A percentile compares a stretch with the other conserved stretches of the same genome.
Conservation (phyloP, 1,139 yeast genomes). For the Saccharomyces pastorianus region DNA sequence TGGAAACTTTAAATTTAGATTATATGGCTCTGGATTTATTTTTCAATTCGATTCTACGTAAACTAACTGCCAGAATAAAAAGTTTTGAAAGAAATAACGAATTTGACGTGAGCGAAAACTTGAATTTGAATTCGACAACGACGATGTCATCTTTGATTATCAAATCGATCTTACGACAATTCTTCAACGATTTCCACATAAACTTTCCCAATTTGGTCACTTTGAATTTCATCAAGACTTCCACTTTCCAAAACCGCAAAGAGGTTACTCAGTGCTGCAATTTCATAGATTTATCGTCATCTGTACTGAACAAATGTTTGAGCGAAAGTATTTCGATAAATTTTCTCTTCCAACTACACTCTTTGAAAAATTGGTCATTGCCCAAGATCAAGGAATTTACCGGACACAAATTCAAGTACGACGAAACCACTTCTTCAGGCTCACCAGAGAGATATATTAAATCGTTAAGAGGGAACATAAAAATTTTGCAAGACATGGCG, state of each 20-base stretch:
- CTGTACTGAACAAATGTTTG: slow-evolving; percentile 13
- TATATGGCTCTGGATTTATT: slow-evolving; percentile 18
- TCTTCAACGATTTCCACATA: slow-evolving; percentile 9
- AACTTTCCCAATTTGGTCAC: slow-evolving; percentile 10
- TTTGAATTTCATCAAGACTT: slow-evolving; percentile 9
- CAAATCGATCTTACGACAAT: slow-evolving; percentile 9
- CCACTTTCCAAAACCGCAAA: slow-evolving; percentile 1
- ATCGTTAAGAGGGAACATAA: slow-evolving; percentile 14
- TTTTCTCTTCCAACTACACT: slow-evolving; percentile 17
- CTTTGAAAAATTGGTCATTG: slow-evolving; percentile 22
- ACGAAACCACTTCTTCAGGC: slow-evolving; percentile 14
- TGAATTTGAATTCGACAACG: not conserved
- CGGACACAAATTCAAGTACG: slow-evolving; percentile 24
- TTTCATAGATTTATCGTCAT: slow-evolving; percentile 20
- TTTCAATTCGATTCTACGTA: slow-evolving; percentile 10
- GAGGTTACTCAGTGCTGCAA: slow-evolving; percentile 16
- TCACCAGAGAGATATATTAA: slow-evolving; percentile 12
- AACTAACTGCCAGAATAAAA: not conserved
- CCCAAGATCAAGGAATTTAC: slow-evolving; percentile 16
- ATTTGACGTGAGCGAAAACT: not conserved
- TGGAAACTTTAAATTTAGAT: slow-evolving; percentile 10
- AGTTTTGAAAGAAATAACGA: not conserved
- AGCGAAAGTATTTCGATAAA: slow-evolving; percentile 10
- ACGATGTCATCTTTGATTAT: not conserved
- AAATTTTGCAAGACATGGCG: slow-evolving; percentile 15